Conservation (phyloP, 163 green algal genomes). For the Trebouxiophyceae sp. region DNA sequence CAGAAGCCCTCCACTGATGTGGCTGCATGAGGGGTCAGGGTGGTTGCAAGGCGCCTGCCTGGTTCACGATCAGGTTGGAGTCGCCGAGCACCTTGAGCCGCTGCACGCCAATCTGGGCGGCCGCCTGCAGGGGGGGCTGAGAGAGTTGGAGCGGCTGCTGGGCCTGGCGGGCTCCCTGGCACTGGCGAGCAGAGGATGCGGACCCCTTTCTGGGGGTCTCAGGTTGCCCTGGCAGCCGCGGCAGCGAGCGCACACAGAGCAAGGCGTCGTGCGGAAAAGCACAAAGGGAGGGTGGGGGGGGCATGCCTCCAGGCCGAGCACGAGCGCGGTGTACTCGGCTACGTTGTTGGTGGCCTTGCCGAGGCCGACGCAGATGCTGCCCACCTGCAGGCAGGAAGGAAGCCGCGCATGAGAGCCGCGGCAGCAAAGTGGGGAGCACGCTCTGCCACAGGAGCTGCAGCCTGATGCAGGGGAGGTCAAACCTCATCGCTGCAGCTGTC, state of each 20-base stretch:
- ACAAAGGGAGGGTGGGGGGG: background rate
- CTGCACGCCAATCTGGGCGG: slow-evolving; percentile 19
- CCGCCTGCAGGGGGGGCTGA: slow-evolving; percentile 18
- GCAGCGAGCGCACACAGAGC: background rate
- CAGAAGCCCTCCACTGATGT: background rate
- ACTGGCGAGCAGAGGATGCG: background rate
- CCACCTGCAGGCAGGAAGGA: slow-evolving; percentile 18
- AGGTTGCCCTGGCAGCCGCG: too few relatives aligned
- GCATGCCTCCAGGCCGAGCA: slow-evolving; percentile 13
- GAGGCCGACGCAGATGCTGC: slow-evolving; percentile 9
- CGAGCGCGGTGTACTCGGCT: slow-evolving; percentile 20
- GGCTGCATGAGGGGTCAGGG: too few relatives aligned
- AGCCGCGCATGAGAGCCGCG: background rate
- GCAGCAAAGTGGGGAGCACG: too few relatives aligned
- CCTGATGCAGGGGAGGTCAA: too few relatives aligned
- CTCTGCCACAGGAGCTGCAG: background rate
- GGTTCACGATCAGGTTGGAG: slow-evolving; percentile 38
- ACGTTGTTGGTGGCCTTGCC: slow-evolving; percentile 22
- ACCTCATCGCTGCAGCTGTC: background rate
- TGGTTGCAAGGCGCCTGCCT: slow-evolving; percentile 17
- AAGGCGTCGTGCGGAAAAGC: background rate
- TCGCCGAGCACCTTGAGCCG: slow-evolving; percentile 31
- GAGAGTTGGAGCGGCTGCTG: background rate
- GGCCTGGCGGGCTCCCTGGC: background rate
- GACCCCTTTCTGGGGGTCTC: too few relatives aligned